Base-by-base conservation (phyloP, 441 rosid genomes). In the Gossypium laxum region DNA sequence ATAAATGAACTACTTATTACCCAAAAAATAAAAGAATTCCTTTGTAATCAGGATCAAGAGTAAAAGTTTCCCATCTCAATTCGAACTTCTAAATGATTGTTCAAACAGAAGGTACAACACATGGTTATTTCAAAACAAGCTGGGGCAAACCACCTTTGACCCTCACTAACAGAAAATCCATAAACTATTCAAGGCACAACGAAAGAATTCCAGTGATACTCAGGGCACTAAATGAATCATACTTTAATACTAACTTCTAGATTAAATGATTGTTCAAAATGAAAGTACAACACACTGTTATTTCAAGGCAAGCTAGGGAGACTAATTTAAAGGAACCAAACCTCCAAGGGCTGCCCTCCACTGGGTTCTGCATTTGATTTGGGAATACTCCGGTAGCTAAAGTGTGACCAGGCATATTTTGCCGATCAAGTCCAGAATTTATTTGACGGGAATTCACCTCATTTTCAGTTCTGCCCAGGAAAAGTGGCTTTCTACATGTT, bases 401-500 rank as follows among this genome's bases (percentile, higher is more conserved):
- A 28, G 82, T 72, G 69, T 71, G 83, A 17, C 79, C 91, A 65
- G 86, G 78, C 80, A 72, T 62, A 69, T 83, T 89, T 76, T 85
- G 96, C 63, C 70, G 83, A 75, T 87, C 88, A 78, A 84, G 87
- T 76, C 89, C 85, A 60, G 83, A 74, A 72, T 83, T 81, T 75
- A 87, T 79, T 67, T 91, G 94, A 77, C 81, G 90, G 73, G 96
- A 94, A 65, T 62, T 83, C 63, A 76, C 79, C 82, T 88, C 93
- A 79, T 56, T 87, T 82, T 86, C 98, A 59, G 77, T 70, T 84
- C 96, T 81, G 51, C 85, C 84, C 45, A 76, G 82, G 81, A 95
- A 86, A 81, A 95, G 96, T 19, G 99, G 99, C 87, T 95, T 95
- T 69, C 99, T 88, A 83, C 99, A 92, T 30, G 96, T 92, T 61